Evolutionary conservation across 106 monocot species (phyloP), one percentile per base, ranked within the genome.

Genomic region (Dioscorea zingiberensis): DNA sequence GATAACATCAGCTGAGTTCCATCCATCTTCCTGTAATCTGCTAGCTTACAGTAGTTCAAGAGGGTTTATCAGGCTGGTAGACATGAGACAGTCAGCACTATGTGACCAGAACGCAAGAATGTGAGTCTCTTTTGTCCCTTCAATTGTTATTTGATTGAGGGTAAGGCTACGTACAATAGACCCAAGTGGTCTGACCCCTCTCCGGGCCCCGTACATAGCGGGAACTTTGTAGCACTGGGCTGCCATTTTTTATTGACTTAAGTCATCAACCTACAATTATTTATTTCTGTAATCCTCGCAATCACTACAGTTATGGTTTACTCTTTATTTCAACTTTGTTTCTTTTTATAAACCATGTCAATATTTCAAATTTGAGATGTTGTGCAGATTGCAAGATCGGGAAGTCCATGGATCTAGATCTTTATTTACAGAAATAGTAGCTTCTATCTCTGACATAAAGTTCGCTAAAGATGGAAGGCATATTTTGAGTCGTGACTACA

Each of bases 41-140:
- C 70, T 97, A 78, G 97, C 97, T 32, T 97, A 97, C 82, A 92
- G 97, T 83, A 97, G 97, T 62, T 92, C 97, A 47, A 92, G 89
- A 77, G 97, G 97, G 58, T 92, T 86, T 3, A 92, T 97, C 62
- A 78, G 97, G 21, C 88, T 97, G 67, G 61, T 97, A 75, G 97
- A 97, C 78, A 69, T 97, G 85, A 76, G 97, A 46, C 92, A 88
- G 61, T 88, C 97, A 55, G 97, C 97, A 45, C 76, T 97, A 67
- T 97, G 97, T 64, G 97, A 97, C 72, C 80, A 68, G 25, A 83
- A 88, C 72, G 77, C 86, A 15, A 78, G 86, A 59, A 21, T 92
- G 97, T 97, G 82, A 89, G 88, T 25, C 18, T 4, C 38, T 32
- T 3, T 55, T 14, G 38, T 1, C 10, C 38, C 1, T 38, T 38